These are phyloP conservation scores for Trichocladium antarcticum DNA, from an alignment of 495 filamentous ascomycete species.

Conservation along the genomic window DNA sequence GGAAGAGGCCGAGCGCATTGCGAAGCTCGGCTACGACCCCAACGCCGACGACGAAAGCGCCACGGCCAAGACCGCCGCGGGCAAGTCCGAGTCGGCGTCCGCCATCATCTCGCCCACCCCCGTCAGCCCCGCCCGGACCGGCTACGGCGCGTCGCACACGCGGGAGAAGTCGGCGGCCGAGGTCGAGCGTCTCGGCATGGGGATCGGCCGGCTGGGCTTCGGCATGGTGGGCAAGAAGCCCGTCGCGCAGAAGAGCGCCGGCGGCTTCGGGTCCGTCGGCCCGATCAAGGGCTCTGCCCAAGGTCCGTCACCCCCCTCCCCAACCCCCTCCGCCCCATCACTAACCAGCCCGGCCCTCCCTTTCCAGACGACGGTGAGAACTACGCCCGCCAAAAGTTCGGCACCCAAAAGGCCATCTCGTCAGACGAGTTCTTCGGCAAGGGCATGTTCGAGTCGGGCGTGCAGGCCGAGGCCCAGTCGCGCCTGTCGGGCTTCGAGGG, in stretches of 20 bases:
- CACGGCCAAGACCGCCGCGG: conserved; percentile 37
- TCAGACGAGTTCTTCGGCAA: conserved; percentile 98
- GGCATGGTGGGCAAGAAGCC: conserved; percentile 68
- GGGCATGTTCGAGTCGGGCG: conserved; percentile 65
- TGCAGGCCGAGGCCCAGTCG: conserved; percentile 73
- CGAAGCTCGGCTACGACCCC: conserved; percentile 95
- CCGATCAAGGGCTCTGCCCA: conserved; percentile 54
- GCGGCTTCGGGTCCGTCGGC: conserved; percentile 77
- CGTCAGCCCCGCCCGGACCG: conserved; percentile 48
- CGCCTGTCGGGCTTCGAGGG: conserved; percentile 88
- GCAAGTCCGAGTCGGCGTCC: conserved; percentile 27
- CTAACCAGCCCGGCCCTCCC: no score
- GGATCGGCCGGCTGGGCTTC: conserved; percentile 76
- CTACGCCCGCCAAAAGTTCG: conserved; percentile 71
- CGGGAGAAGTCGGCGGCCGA: conserved; percentile 55
- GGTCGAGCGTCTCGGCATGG: conserved; percentile 84
- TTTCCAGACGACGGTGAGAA: conserved; percentile 53
- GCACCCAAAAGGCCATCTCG: conserved; percentile 86
- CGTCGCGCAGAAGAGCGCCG: conserved; percentile 53
- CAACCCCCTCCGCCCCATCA: no score
- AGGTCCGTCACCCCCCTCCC: conserved; percentile 41
- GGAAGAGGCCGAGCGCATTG: conserved; percentile 92
- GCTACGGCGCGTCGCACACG: conserved; percentile 50
- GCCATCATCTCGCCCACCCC: conserved; percentile 64
- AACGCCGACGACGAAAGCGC: conserved; percentile 59